Percentiles rank a stretch among this genome's conserved stretches.
Evolutionary conservation across 108 stramenopile genomes (phyloP).

Genomic region (Skeletonema marinoi): DNA sequence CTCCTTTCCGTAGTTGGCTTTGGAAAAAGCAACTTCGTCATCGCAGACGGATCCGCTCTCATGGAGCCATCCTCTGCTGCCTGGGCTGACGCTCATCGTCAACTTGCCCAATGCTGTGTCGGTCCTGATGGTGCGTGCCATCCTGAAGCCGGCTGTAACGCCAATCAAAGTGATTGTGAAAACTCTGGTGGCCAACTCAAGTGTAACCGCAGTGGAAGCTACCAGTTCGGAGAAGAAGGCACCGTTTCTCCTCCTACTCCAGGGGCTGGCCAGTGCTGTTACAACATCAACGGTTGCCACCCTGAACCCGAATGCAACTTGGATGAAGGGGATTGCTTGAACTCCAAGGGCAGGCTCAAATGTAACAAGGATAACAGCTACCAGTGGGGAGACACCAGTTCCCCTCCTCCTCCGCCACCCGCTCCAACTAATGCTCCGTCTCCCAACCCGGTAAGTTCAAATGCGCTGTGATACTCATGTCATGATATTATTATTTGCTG

Average conservation of each 20-base stretch:
- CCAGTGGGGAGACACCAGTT: not conserved
- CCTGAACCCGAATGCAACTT: not conserved
- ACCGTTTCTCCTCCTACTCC: not conserved
- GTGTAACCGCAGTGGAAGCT: not conserved
- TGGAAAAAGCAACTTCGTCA: too few relatives aligned
- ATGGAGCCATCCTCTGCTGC: too few relatives aligned
- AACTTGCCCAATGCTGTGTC: too few relatives aligned
- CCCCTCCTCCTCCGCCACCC: not conserved
- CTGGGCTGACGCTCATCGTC: too few relatives aligned
- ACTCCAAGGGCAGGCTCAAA: not conserved
- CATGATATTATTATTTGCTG: not conserved
- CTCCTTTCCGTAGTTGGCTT: too few relatives aligned
- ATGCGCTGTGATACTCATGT: not conserved
- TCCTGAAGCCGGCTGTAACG: not conserved
- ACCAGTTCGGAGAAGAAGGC: not conserved
- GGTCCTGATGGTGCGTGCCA: too few relatives aligned
- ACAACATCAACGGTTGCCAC: too few relatives aligned
- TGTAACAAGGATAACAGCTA: not conserved
- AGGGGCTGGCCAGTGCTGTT: too few relatives aligned
- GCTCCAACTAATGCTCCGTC: not conserved
- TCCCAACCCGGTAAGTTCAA: not conserved
- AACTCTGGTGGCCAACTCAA: not conserved
- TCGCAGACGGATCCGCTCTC: too few relatives aligned
- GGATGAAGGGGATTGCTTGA: not conserved
- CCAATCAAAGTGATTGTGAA: not conserved